Conservation (phyloP, 352 stramenopile genomes). For the Phytophthora fragariaefolia region DNA sequence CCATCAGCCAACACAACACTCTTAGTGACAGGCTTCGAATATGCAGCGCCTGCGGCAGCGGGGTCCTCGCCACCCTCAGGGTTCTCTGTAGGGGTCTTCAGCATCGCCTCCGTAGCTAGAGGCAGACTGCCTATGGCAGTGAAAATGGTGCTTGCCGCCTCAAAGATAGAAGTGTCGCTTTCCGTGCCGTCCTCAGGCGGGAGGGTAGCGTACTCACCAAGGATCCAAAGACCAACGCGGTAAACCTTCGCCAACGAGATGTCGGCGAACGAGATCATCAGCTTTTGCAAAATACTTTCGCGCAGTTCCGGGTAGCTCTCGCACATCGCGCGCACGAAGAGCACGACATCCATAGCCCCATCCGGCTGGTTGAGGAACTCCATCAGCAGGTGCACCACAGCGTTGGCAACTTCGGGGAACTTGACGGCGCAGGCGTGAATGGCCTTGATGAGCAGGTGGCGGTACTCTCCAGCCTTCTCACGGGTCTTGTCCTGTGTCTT, state of each 20-base stretch:
- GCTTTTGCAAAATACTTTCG: conserved; percentile 93
- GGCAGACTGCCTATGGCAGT: conserved; percentile 80
- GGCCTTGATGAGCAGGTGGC: conserved; percentile 97
- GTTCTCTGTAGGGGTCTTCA: conserved; percentile 47
- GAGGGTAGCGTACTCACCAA: conserved; percentile 92
- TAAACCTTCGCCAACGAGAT: conserved; percentile 96
- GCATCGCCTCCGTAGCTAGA: conserved; percentile 63
- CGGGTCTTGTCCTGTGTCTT: conserved; percentile 91
- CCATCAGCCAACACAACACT: conserved; percentile 98
- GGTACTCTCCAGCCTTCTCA: conserved; percentile 97
- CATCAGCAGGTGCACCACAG: conserved; percentile 99
- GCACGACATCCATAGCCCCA: conserved; percentile 97
- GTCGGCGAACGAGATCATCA: conserved; percentile 94
- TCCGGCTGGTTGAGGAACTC: conserved; percentile 97
- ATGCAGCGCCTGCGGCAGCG: conserved; percentile 48
- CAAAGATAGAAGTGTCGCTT: conserved; percentile 78
- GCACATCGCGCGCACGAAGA: conserved; percentile 99
- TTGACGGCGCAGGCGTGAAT: conserved; percentile 98
- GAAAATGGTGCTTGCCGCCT: conserved; percentile 90
- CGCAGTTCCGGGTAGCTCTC: conserved; percentile 96
- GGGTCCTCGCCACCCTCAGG: conserved; percentile 31
- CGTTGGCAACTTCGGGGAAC: conserved; percentile 97
- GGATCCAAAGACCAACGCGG: conserved; percentile 97
- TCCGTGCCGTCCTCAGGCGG: conserved; percentile 49
- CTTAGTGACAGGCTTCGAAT: conserved; percentile 95